Evolutionary conservation across 1,284 basidiomycete genomes (phyloP), one percentile per base, ranked within the genome.

Genomic region (Tetrapyrgos nigripes): DNA sequence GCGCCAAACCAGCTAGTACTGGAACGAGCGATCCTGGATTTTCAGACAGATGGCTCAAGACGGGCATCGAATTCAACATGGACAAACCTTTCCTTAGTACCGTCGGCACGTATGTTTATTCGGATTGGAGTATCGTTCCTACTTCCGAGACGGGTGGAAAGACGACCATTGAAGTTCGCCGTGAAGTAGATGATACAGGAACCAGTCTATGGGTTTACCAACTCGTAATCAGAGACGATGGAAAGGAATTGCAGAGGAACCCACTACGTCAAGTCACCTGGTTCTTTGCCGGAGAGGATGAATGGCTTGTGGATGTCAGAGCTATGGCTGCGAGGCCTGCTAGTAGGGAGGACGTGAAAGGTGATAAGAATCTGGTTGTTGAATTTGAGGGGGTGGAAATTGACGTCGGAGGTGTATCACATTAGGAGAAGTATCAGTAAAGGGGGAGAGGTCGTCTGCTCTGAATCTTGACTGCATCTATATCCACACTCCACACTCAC

Each of bases 211-310:
- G 46, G 46, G 46, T 48, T 5, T 48, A 48, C 24, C 46, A 48
- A 28, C 26, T 48, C 21, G 46, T 48, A 2, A 46, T 21, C 4
- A 23, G 45, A 19, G 21, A 40, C 17, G 45, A 46, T 3, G 45
- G 45, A 2, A 23, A 11, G 13, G 46, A 8, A 27, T 23, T 27
- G n/a, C 24, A 48, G 21, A 23, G 21, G 17, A 26, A 48, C 17
- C 46, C 46, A 24, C 29, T 48, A 6, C 17, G 46, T 3, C 24
- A 48, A 24, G 29, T 48, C 24, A 24, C 46, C 24, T 48, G 46
- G 46, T 48, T 48, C 24, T 48, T 48, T 6, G 46, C 46, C 17
- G 46, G 29, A 24, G 46, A 48, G 46, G 46, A 48, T 23, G 46
- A 28, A 6, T 48, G 46, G 46, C 26, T 8, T n/a, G 8, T 48